Conservation (phyloP, 1,284 basidiomycete genomes). For the Hemileccinum hortonii region DNA sequence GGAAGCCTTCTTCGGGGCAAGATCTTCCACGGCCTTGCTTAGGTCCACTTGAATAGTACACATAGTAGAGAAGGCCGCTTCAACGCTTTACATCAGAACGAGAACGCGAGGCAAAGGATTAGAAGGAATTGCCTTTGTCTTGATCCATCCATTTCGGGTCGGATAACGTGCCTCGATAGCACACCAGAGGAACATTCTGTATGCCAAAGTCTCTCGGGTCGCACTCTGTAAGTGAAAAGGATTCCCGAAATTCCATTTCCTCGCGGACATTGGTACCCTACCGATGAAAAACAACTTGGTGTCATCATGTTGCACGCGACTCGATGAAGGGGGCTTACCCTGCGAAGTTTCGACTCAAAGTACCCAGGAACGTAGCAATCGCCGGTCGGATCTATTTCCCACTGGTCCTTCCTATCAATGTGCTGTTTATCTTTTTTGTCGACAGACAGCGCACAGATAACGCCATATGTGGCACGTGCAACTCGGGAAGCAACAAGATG, state of each 20-base stretch:
- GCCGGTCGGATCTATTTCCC: slow-evolving; percentile 8
- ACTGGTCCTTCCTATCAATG: not conserved
- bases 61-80: not conserved
- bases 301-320: not conserved
- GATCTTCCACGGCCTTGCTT: not conserved
- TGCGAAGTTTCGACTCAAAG: slow-evolving; percentile 6
- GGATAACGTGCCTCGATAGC: slow-evolving; percentile 6
- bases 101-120: not conserved
- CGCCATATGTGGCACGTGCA: slow-evolving; percentile 38
- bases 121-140: slow-evolving; percentile 1
- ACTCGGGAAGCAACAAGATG: slow-evolving; percentile 42
- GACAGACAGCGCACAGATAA: slow-evolving; percentile 4
- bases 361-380: slow-evolving; percentile 4
- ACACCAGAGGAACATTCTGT: slow-evolving; percentile 1
- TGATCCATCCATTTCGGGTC: slow-evolving; percentile 14
- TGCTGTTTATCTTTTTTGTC: slow-evolving; percentile 6
- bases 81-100: not conserved
- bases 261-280: not conserved
- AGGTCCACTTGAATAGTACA: slow-evolving; percentile 5
- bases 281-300: too few relatives aligned
- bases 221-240: slow-evolving; percentile 1
- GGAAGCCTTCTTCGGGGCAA: not conserved
- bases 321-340: not conserved
- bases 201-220: slow-evolving; percentile 5
- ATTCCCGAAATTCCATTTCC: not conserved